A percentile compares a stretch with the other conserved stretches of the same genome.
These are phyloP conservation scores for Pichia norvegensis DNA, from an alignment of 1,139 yeast species.

Conservation along the genomic window DNA sequence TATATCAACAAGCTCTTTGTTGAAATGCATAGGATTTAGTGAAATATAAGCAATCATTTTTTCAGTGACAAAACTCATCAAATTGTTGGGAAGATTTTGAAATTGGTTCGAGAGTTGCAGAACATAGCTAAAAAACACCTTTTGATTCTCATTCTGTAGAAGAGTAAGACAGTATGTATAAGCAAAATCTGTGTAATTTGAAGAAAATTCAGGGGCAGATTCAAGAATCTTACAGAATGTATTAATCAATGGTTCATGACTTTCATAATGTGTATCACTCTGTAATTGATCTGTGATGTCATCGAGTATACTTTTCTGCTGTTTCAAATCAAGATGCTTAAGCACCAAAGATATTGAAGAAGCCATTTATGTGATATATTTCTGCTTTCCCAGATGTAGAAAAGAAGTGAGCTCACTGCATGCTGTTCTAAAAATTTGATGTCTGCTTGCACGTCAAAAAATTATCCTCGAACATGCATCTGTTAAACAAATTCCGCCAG, in stretches of 20 bases:
- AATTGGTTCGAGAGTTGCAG: conserved; percentile 14
- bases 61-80: conserved; percentile 9
- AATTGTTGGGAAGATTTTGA: conserved; percentile 5
- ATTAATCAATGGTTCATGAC: conserved; percentile 17
- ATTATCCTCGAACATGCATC: no score
- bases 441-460: no score
- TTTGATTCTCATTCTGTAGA: conserved; percentile 4
- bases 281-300: conserved; percentile 5
- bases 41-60: conserved; percentile 7
- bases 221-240: conserved; percentile 34
- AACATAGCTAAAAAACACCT: conserved; percentile 8
- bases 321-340: conserved; percentile 9
- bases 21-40: conserved; percentile 15
- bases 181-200: conserved; percentile 25
- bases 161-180: conserved; percentile 19
- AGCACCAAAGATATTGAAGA: conserved; percentile 13
- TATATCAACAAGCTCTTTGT: conserved; percentile 5
- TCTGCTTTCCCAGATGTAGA: neutral
- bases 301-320: conserved; percentile 20
- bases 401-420: neutral
- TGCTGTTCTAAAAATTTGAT: no score
- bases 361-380: conserved; percentile 2
- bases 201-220: conserved; percentile 25
- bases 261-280: neutral
- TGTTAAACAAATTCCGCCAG: neutral